phyloP scores from a whole-genome alignment of 2,329 filamentous ascomycete species.

The Scorias spongiosa region DNA sequence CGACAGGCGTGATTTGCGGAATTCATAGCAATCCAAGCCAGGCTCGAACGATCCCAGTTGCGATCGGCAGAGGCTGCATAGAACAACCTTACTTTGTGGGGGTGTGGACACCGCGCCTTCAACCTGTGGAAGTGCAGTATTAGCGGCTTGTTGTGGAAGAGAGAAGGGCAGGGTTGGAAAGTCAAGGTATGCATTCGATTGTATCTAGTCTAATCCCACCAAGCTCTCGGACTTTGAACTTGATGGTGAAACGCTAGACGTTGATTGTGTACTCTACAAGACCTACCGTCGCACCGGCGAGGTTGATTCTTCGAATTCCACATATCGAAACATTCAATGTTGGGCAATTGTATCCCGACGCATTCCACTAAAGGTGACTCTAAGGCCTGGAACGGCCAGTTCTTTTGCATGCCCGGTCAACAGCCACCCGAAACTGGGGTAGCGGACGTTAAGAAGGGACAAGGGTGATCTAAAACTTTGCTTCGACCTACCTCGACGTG shows the following conservation, averaged over 20 bases:
- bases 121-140: slow-evolving; percentile 27
- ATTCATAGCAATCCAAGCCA: slow-evolving; percentile 17
- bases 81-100: too few relatives aligned
- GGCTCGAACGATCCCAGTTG: not conserved
- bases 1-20: slow-evolving; percentile 16
- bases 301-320: slow-evolving; percentile 10
- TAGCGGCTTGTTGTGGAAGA: slow-evolving; percentile 25
- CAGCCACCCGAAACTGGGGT: too few relatives aligned
- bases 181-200: slow-evolving; percentile 8
- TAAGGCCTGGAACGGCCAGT: slow-evolving; percentile 19
- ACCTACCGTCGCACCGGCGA: slow-evolving; percentile 10
- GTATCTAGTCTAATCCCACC: slow-evolving; percentile 20
- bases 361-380: slow-evolving; percentile 15
- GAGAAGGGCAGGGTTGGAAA: slow-evolving; percentile 6
- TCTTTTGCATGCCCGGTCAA: slow-evolving; percentile 17
- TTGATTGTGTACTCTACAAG: slow-evolving; percentile 8
- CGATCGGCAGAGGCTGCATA: not conserved
- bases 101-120: slow-evolving; percentile 17
- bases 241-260: slow-evolving; percentile 17
- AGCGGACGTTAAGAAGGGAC: slow-evolving; percentile 1
- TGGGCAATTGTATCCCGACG: slow-evolving; percentile 22
- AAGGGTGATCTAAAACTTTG: slow-evolving; percentile 5
- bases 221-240: slow-evolving; percentile 16
- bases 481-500: slow-evolving; percentile 28
- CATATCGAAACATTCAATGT: slow-evolving; percentile 10